Evolutionary conservation across 768 basidiomycete species (phyloP).

Genomic region (Podaxis carcinomalis): DNA sequence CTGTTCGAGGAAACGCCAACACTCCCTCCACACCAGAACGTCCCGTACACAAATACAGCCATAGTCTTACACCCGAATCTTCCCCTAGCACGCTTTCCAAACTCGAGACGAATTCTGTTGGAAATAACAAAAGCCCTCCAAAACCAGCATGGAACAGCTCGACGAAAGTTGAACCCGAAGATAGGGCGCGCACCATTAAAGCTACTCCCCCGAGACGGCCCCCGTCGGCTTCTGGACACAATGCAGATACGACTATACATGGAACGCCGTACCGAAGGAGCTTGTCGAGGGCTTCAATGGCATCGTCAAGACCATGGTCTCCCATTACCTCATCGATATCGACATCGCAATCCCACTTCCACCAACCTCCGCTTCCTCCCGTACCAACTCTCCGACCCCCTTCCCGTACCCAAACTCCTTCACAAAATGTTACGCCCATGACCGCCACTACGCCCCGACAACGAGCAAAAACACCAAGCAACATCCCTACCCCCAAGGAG

Average conservation of each 20-base stretch:
- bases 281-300: conserved; percentile 68
- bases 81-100: conserved; percentile 46
- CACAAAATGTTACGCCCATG: conserved; percentile 28
- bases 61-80: conserved; percentile 68
- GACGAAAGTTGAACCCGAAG: conserved; percentile 64
- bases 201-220: conserved; percentile 47
- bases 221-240: conserved; percentile 41
- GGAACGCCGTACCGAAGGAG: conserved; percentile 57
- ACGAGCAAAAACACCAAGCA: conserved; percentile 75
- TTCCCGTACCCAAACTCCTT: conserved; percentile 62
- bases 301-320: conserved; percentile 79
- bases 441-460: conserved; percentile 50
- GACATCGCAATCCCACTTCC: conserved; percentile 54
- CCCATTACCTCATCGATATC: conserved; percentile 70
- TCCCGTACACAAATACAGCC: conserved; percentile 62
- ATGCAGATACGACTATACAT: conserved; percentile 36
- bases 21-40: conserved; percentile 51
- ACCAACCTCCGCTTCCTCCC: conserved; percentile 10
- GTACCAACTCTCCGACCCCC: conserved; percentile 32
- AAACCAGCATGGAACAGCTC: conserved; percentile 79
- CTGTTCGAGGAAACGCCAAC: conserved; percentile 33
- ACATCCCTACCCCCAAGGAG: conserved; percentile 65
- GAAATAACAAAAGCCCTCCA: conserved; percentile 11
- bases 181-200: conserved; percentile 40
- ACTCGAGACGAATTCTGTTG: conserved; percentile 11